Conservation (phyloP, 176 grass and related monocot genomes). For the Echinochloa phyllopogon region DNA sequence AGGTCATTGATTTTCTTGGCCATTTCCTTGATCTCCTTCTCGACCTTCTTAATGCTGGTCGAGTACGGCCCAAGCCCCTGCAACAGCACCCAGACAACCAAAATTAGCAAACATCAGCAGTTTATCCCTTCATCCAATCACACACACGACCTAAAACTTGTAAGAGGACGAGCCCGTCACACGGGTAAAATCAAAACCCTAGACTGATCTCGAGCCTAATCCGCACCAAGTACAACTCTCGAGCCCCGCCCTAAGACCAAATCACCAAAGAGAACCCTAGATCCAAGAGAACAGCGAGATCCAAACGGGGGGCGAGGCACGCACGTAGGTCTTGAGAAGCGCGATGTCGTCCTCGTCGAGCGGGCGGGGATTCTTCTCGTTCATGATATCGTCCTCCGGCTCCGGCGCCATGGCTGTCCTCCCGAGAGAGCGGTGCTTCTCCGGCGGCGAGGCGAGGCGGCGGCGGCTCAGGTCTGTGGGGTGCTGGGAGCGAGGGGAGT, state of each 20-base stretch:
- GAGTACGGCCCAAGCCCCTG: conserved; percentile 94
- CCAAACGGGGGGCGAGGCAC: conserved; percentile 1
- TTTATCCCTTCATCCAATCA: not conserved
- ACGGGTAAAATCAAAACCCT: conserved; percentile 23
- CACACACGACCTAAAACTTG: not conserved
- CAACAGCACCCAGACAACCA: conserved; percentile 24
- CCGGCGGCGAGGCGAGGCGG: conserved; percentile 6
- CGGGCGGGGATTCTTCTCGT: conserved; percentile 74
- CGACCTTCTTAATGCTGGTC: conserved; percentile 75
- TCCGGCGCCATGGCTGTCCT: conserved; percentile 70
- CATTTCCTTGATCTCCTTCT: conserved; percentile 96
- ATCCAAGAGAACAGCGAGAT: conserved; percentile 23
- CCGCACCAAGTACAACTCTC: not conserved
- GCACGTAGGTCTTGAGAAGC: conserved; percentile 81
- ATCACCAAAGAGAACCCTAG: conserved; percentile 15
- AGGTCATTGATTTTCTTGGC: conserved; percentile 91
- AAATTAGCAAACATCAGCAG: conserved; percentile 12
- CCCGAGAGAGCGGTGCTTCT: not conserved
- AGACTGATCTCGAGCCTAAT: not conserved
- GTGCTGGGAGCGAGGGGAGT: not conserved
- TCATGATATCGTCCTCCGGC: conserved; percentile 71
- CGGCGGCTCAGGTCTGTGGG: not conserved
- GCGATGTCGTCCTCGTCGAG: conserved; percentile 94
- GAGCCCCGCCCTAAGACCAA: not conserved
- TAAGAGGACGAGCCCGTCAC: not conserved